Conservation (phyloP, 192 early-diverging fungal genomes). For the Helicostylum pulchrum region DNA sequence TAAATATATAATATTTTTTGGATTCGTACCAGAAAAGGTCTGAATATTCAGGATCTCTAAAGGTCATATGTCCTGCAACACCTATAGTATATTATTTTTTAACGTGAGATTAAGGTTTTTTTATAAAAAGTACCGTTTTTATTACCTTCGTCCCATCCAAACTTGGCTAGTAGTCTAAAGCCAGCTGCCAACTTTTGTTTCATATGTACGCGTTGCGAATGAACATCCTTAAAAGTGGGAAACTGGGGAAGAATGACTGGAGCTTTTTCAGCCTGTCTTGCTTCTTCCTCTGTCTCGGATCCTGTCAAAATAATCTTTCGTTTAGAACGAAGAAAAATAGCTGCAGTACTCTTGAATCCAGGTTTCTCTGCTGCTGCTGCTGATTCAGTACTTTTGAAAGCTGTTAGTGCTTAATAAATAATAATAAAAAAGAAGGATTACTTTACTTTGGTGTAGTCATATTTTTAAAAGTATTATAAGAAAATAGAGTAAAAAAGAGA, state of each 20-base stretch:
- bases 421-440: too few species aligned
- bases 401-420: too few species aligned
- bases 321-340: slow-evolving; percentile 28
- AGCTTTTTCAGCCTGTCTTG: slow-evolving; percentile 35
- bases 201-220: slow-evolving; percentile 51
- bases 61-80: slow-evolving; percentile 59
- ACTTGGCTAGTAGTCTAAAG: slow-evolving; percentile 55
- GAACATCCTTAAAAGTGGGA: slow-evolving; percentile 42
- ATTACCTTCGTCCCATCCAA: slow-evolving; percentile 52
- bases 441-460: too few species aligned
- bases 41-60: slow-evolving; percentile 57
- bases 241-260: slow-evolving; percentile 44
- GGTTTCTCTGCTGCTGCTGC: too few species aligned
- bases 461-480: too few species aligned
- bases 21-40: slow-evolving; percentile 46
- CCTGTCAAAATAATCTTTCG: slow-evolving; percentile 27
- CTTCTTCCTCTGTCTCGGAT: slow-evolving; percentile 40
- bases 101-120: not conserved
- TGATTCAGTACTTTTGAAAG: too few species aligned
- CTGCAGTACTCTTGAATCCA: not conserved
- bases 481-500: too few species aligned
- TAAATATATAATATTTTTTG: not conserved
- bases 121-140: not conserved
- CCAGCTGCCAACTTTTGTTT: slow-evolving; percentile 57
- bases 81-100: slow-evolving; percentile 28